Conservation (phyloP, 2,329 filamentous ascomycete genomes). For the Pseudocercospora pini-densiflorae region DNA sequence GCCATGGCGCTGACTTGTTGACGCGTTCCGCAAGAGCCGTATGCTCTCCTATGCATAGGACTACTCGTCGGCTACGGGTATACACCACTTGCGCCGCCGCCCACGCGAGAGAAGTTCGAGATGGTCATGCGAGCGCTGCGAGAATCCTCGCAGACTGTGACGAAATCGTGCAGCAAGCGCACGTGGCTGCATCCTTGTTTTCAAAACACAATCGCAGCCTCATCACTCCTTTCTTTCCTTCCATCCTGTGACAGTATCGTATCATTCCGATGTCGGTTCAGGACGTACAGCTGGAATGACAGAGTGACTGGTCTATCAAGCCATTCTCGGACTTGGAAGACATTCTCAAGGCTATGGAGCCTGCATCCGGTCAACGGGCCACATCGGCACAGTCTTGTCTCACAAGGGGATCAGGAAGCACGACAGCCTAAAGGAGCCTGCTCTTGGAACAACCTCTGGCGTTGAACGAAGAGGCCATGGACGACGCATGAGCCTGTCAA, state of each 20-base stretch:
- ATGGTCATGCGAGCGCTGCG: not conserved
- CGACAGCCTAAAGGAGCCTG: not conserved
- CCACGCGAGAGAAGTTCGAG: not conserved
- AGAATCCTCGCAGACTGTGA: not conserved
- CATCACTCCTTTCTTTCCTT: not conserved
- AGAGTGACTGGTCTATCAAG: not conserved
- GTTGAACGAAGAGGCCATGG: no score
- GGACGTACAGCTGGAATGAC: not conserved
- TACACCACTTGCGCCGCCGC: not conserved
- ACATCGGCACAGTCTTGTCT: not conserved
- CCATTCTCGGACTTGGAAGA: not conserved
- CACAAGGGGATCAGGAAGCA: not conserved
- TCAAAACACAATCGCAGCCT: not conserved
- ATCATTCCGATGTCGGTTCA: not conserved
- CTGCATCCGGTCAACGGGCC: not conserved
- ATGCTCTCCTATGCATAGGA: not conserved
- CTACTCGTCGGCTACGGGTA: not conserved
- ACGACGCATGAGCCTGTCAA: no score
- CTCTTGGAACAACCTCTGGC: no score
- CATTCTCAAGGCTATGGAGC: not conserved
- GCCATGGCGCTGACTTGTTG: slow-evolving; percentile 8
- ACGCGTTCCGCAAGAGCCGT: slow-evolving; percentile 1
- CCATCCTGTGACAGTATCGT: no score
- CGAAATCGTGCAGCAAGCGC: not conserved
- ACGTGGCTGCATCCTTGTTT: not conserved